Percentiles rank a stretch among this genome's conserved stretches.
These are phyloP conservation scores for Saccharomycopsis amapae DNA, from an alignment of 805 yeast genomes.

Conservation along the genomic window DNA sequence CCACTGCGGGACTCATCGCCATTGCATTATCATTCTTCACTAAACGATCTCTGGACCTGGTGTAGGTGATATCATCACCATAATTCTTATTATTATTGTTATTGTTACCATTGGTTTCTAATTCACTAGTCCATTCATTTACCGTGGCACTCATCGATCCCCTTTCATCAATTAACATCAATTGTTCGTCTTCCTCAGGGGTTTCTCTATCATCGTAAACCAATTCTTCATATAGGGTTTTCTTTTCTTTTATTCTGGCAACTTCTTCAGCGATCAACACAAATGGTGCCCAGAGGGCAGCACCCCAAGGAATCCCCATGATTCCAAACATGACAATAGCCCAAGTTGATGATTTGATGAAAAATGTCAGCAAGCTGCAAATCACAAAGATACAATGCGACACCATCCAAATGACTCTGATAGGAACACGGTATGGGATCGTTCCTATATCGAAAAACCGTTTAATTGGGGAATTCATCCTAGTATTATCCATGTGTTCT, in stretches of 20 bases:
- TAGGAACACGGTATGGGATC: too few relatives aligned
- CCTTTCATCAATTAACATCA: background rate
- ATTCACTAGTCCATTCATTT: too few relatives aligned
- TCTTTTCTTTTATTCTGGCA: conserved; percentile 43
- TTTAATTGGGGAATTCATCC: too few relatives aligned
- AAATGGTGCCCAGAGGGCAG: conserved; percentile 62
- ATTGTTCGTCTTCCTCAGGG: background rate
- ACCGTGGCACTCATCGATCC: background rate
- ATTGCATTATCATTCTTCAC: too few relatives aligned
- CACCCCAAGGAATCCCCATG: conserved; percentile 59
- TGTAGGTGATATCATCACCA: too few relatives aligned
- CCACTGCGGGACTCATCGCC: too few relatives aligned
- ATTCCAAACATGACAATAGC: conserved; percentile 46
- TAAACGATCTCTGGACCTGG: too few relatives aligned
- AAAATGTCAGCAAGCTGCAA: conserved; percentile 42
- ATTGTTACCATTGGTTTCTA: background rate
- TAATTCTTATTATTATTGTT: too few relatives aligned
- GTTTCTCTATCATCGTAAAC: background rate
- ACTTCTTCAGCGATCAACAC: conserved; percentile 53
- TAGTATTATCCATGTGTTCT: too few relatives aligned
- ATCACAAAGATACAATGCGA: conserved; percentile 45
- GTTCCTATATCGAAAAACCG: too few relatives aligned
- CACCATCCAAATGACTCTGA: conserved; percentile 41
- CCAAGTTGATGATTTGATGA: conserved; percentile 32
- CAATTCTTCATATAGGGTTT: conserved; percentile 27